phyloP scores from a whole-genome alignment of 2,329 filamentous ascomycete genomes.

The Helotiales sp. region DNA sequence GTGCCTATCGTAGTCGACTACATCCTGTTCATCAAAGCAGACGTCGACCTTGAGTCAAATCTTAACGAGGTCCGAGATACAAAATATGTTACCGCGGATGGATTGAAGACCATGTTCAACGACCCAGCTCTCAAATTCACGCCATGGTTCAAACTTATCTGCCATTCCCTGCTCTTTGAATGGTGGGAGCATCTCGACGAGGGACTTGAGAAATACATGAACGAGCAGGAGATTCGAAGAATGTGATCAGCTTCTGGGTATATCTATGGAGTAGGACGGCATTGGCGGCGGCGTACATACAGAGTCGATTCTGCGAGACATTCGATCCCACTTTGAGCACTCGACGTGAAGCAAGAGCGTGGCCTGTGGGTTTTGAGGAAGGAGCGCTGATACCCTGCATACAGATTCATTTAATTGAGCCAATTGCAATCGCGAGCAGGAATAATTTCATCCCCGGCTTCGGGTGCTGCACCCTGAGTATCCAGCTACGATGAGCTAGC shows the following conservation, averaged over 20 bases:
- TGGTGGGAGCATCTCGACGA: slow-evolving; percentile 90
- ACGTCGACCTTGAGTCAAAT: slow-evolving; percentile 81
- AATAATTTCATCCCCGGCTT: not conserved
- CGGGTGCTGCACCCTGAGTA: too few species aligned
- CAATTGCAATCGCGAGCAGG: slow-evolving; percentile 1
- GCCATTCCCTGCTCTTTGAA: slow-evolving; percentile 94
- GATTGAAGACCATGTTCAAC: slow-evolving; percentile 82
- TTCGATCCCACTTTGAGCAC: not conserved
- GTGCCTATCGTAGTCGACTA: slow-evolving; percentile 72
- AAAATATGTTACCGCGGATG: slow-evolving; percentile 78
- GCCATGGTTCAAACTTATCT: slow-evolving; percentile 99
- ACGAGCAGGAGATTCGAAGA: slow-evolving; percentile 83
- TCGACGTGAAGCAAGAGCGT: slow-evolving; percentile 3
- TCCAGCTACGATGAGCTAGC: too few species aligned
- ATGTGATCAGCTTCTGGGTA: slow-evolving; percentile 53
- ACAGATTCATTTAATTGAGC: slow-evolving; percentile 12
- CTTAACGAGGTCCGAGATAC: slow-evolving; percentile 86
- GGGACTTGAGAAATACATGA: slow-evolving; percentile 80
- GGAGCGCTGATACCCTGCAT: slow-evolving; percentile 13
- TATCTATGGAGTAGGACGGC: not conserved
- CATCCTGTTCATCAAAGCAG: slow-evolving; percentile 95
- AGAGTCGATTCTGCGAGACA: not conserved
- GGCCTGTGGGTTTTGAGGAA: slow-evolving; percentile 5
- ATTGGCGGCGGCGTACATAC: not conserved
- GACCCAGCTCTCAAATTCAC: slow-evolving; percentile 84